Conservation (phyloP, 1,139 yeast species). For the Diutina ranongensis region DNA sequence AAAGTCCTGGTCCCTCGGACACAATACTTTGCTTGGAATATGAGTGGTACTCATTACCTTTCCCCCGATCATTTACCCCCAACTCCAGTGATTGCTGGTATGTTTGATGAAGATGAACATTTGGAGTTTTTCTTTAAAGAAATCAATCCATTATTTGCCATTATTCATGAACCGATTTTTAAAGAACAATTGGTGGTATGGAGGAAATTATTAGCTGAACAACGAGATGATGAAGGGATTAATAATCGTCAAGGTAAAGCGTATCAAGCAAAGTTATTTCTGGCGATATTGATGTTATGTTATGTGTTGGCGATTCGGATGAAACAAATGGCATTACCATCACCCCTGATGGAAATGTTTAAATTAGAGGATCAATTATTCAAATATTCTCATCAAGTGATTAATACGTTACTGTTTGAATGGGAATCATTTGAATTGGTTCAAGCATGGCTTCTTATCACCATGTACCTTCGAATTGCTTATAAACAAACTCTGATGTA, state of each 20-base stretch:
- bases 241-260: constrained; percentile 10
- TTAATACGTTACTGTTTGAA: constrained; percentile 43
- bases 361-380: constrained; percentile 41
- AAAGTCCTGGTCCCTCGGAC: constrained; percentile 39
- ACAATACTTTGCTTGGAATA: constrained; percentile 59
- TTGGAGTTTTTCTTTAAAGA: constrained; percentile 36
- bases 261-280: constrained; percentile 32
- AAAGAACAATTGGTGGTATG: constrained; percentile 38
- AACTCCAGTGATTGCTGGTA: constrained; percentile 15
- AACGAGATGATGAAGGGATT: background rate
- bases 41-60: constrained; percentile 46
- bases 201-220: constrained; percentile 10
- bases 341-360: constrained; percentile 21
- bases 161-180: constrained; percentile 44
- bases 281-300: constrained; percentile 39
- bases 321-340: constrained; percentile 32
- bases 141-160: constrained; percentile 43
- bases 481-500: constrained; percentile 49
- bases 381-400: constrained; percentile 35
- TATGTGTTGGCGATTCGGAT: constrained; percentile 44
- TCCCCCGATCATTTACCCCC: constrained; percentile 28
- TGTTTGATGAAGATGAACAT: constrained; percentile 9
- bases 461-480: constrained; percentile 41
- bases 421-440: constrained; percentile 60
- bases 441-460: constrained; percentile 49